A percentile compares a stretch with the other conserved stretches of the same genome.
Evolutionary conservation across 2,329 filamentous ascomycete species (phyloP).

Genomic region (Trichoderma harzianum): DNA sequence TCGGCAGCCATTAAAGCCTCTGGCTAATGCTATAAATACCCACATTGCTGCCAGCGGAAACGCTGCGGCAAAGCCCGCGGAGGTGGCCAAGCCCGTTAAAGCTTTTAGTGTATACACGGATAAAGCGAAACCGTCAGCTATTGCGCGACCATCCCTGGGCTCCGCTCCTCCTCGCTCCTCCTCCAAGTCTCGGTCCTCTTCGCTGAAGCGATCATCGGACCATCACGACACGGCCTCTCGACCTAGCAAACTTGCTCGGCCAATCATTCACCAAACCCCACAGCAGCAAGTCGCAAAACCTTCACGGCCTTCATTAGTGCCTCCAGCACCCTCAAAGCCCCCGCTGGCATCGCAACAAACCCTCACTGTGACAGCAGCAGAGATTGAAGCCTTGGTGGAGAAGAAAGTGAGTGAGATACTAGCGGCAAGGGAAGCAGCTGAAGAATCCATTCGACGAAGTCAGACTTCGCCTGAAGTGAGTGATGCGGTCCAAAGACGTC

Average conservation of each 20-base stretch:
- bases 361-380: slow-evolving; percentile 61
- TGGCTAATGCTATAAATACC: slow-evolving; percentile 72
- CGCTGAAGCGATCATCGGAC: slow-evolving; percentile 44
- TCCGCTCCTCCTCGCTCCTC: slow-evolving; percentile 34
- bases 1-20: slow-evolving; percentile 75
- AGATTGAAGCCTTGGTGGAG: slow-evolving; percentile 88
- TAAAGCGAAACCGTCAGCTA: slow-evolving; percentile 49
- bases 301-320: neutral
- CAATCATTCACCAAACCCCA: slow-evolving; percentile 24
- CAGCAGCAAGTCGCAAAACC: slow-evolving; percentile 3
- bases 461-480: slow-evolving; percentile 54
- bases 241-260: slow-evolving; percentile 47
- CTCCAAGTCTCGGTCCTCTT: slow-evolving; percentile 32
- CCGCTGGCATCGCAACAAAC: slow-evolving; percentile 28
- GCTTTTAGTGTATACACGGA: slow-evolving; percentile 86
- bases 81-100: slow-evolving; percentile 68
- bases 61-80: slow-evolving; percentile 37
- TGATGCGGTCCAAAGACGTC: slow-evolving; percentile 73
- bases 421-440: slow-evolving; percentile 62
- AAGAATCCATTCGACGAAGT: slow-evolving; percentile 31
- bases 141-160: slow-evolving; percentile 33
- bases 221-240: slow-evolving; percentile 40
- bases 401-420: slow-evolving; percentile 88
- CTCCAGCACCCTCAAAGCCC: neutral
- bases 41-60: slow-evolving; percentile 68